Base-by-base conservation (phyloP, 2,329 filamentous ascomycete genomes). In the Aspergillus sp. region DNA sequence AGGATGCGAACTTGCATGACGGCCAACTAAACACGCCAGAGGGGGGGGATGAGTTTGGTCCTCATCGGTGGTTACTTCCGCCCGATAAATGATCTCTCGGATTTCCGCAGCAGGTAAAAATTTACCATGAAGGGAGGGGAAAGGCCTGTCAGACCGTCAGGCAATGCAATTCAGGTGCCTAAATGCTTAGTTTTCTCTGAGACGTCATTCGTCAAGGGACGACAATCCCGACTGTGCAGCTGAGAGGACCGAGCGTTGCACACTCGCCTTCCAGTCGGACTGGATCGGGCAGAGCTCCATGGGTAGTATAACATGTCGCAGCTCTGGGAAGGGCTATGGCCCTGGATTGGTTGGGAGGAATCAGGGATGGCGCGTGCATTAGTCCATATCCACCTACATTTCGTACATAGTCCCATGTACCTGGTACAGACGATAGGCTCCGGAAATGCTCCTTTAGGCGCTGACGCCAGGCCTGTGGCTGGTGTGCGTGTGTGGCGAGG, bases 331-430 rank as follows among this genome's bases (percentile, higher is more conserved):
- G 49, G 13, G 25, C 25, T 23, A 30, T 32, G 30, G 15, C 21
- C 32, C n/a, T n/a, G 47, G 25, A n/a, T 49, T 32, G 47, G 25
- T 17, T 50, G 47, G 25, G 15, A 30, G 11, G 27, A 54, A 54
- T 21, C 52, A 54, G 42, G 52, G 52, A 54, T 36, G 39, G 47
- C 30, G 52, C 52, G 21, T 54, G 52, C 52, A 54, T 44, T 25
- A 47, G 42, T n/a, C n/a, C 52, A 42, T 44, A 30, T 47, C 39
- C 42, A 54, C 38, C 27, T 19, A 54, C 44, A 42, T 39, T 54
- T 44, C 52, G 52, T 44, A 32, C 52, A 54, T 47, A 27, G 38
- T 54, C 39, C 42, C 52, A 32, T 54, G 52, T 44, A 54, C 47
- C 47, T n/a, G 47, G 42, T 36, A 15, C 39, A 21, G 27, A 25